These are phyloP conservation scores for Diacronema lutheri DNA, from an alignment of 78 protist species.

Conservation along the genomic window DNA sequence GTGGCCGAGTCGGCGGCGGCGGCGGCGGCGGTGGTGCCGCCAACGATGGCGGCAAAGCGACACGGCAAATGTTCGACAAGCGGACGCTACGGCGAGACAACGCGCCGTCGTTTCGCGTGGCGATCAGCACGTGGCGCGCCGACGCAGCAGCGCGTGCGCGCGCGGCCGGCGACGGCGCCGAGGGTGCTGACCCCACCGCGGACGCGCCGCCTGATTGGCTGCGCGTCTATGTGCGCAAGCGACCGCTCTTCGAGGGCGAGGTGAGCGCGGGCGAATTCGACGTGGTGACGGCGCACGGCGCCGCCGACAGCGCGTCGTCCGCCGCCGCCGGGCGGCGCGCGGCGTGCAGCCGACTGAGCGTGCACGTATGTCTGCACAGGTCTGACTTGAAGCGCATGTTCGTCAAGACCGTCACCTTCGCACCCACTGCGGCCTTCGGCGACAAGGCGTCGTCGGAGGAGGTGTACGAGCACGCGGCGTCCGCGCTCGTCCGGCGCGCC, in stretches of 20 bases:
- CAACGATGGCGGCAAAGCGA: no score
- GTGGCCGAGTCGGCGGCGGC: no score
- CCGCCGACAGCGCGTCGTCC: no score
- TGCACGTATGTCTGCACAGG: background rate
- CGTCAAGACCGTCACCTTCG: background rate
- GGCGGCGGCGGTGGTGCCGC: no score
- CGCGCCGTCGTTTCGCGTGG: background rate
- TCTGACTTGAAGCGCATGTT: constrained; percentile 35
- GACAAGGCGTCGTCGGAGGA: background rate
- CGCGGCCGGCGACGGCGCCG: background rate
- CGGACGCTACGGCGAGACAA: background rate
- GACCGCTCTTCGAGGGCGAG: constrained; percentile 42
- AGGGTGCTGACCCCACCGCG: no score
- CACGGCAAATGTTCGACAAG: constrained; percentile 16
- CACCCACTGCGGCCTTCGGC: background rate
- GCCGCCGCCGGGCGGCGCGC: no score
- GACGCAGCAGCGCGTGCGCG: background rate
- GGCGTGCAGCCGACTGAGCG: background rate
- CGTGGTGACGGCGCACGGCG: background rate
- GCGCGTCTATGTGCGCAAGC: constrained; percentile 35
- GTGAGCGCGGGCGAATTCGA: constrained; percentile 2
- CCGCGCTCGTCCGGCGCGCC: no score
- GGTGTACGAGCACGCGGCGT: no score
- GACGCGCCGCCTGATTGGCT: background rate
- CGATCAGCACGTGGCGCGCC: background rate